Base-by-base conservation (phyloP, 257 asterid species). In the Solanum habrochaites region DNA sequence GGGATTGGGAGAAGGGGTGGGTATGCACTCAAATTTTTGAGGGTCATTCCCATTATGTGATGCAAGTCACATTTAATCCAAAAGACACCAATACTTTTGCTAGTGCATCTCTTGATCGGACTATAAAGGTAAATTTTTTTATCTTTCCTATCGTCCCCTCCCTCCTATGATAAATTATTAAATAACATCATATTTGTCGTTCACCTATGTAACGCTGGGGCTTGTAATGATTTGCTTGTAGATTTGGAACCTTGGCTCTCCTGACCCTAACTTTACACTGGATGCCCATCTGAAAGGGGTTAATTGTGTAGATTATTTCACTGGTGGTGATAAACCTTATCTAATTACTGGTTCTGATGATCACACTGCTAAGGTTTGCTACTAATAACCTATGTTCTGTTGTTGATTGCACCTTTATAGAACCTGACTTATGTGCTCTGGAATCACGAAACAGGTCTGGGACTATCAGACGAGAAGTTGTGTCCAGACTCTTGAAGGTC, bases 1-100 rank as follows among this genome's bases (percentile, higher is more conserved):
- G 99, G 99, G 99, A 97, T 91, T 97, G 99, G 99, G 99, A 97
- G 88, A 97, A 96, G 91, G 99, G 99, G 31, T 96, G 99, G 99
- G 87, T 87, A 39, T 96, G 99, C 92, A 96, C 99, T 89, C 99
- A 97, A 89, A 96, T 97, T 86, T 97, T 96, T 88, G 99, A 97
- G 92, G 99, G 99, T 70, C 99, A 97, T 89, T 97, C 99, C 86
- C 99, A 97, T 93, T 97, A 97, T 42, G 98, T 97, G 88, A 97
- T 97, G 99, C 99, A 97, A 93, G 99, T 97, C 88, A 95, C 99
- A 25, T 95, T 97, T 93, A 96, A 96, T 91, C 99, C 99, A 66
- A 97, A 97, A 91, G 99, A 97, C 87, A 97, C 99, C 77, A 96
- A 97, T 88, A 97, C 99, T 74, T 97, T 97, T 92, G 99, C 99